Conservation (phyloP, 345 rosid genomes). For the Brassica napus region Da-Ae NC_063436.1:16950501-16951000, state of each 20-base stretch:
- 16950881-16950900: conserved; percentile 42
- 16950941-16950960: conserved; percentile 70
- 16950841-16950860: conserved; percentile 32
- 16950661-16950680: conserved; percentile 63
- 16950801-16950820: conserved; percentile 47
- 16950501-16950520: conserved; percentile 42
- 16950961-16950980: conserved; percentile 39
- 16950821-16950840: conserved; percentile 31
- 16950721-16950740: conserved; percentile 68
- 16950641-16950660: conserved; percentile 57
- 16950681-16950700: conserved; percentile 63
- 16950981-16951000: conserved; percentile 37
- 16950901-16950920: conserved; percentile 52
- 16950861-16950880: conserved; percentile 46
- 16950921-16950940: conserved; percentile 66
- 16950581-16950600: conserved; percentile 59
- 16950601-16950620: conserved; percentile 46
- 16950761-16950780: conserved; percentile 43
- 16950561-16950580: conserved; percentile 46
- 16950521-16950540: conserved; percentile 66
- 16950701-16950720: conserved; percentile 53
- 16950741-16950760: conserved; percentile 57
- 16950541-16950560: conserved; percentile 52
- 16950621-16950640: conserved; percentile 56
- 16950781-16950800: conserved; percentile 44